Evolutionary conservation across 495 filamentous ascomycete species (phyloP).

Genomic region (Arthonia radiata): DNA sequence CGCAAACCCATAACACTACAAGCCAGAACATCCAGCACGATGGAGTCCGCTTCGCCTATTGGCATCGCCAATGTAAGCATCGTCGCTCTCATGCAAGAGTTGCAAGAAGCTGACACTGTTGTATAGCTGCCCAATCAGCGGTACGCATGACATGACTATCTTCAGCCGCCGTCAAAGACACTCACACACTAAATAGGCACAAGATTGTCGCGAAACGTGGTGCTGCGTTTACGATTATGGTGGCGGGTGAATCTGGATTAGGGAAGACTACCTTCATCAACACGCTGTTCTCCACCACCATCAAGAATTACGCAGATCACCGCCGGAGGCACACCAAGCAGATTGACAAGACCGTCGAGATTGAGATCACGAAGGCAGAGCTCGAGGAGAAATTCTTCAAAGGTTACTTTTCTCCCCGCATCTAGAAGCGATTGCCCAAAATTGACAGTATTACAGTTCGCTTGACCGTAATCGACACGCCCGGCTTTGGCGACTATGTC

Average conservation of each 20-base stretch:
- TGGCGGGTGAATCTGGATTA: conserved; percentile 93
- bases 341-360: conserved; percentile 97
- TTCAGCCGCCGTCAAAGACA: conserved; percentile 2
- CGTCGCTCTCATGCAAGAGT: not conserved
- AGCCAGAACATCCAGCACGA: conserved; percentile 25
- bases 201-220: conserved; percentile 99
- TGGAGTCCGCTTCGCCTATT: conserved; percentile 81
- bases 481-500: conserved; percentile 97
- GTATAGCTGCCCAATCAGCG: conserved; percentile 69
- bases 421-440: not conserved
- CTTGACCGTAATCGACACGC: conserved; percentile 94
- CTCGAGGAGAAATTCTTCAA: conserved; percentile 99
- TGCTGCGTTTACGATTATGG: conserved; percentile 98
- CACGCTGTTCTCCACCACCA: conserved; percentile 97
- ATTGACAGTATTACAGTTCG: conserved; percentile 37
- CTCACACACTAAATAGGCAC: conserved; percentile 31
- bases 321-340: conserved; percentile 96
- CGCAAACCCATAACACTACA: too few species aligned
- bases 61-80: conserved; percentile 87
- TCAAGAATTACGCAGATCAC: conserved; percentile 99
- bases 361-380: conserved; percentile 98
- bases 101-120: conserved; percentile 5
- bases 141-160: conserved; percentile 23
- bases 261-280: conserved; percentile 99
- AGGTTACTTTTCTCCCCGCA: conserved; percentile 26